These are phyloP conservation scores for Eurotiales sp. DNA, from an alignment of 2,329 filamentous ascomycete species.

Conservation along the genomic window DNA sequence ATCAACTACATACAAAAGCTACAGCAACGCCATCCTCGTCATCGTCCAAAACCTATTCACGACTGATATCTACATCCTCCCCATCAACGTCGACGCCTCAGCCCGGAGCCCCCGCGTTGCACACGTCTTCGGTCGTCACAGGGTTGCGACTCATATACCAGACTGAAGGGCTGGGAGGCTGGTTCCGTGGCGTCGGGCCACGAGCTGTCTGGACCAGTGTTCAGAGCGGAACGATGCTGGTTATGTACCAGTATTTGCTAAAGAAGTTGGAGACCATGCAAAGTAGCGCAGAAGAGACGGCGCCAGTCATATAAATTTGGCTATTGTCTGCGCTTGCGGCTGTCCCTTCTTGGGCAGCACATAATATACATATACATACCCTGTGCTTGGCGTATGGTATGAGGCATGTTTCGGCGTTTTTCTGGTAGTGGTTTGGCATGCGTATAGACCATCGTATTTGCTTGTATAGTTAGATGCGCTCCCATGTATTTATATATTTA, in stretches of 20 bases:
- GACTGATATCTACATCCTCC: slow-evolving; percentile 83
- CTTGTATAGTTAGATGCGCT: not conserved
- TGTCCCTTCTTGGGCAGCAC: not conserved
- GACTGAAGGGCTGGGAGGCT: slow-evolving; percentile 81
- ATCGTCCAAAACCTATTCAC: slow-evolving; percentile 52
- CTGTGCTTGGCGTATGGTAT: slow-evolving; percentile 3
- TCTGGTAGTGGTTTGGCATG: slow-evolving; percentile 1
- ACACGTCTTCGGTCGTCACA: slow-evolving; percentile 84
- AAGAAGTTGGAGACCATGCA: slow-evolving; percentile 65
- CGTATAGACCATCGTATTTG: not conserved
- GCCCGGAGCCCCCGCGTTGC: slow-evolving; percentile 73
- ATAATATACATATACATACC: slow-evolving; percentile 3
- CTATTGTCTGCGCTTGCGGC: no score
- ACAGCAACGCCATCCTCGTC: slow-evolving; percentile 16
- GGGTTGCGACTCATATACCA: slow-evolving; percentile 85
- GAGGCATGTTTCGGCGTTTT: slow-evolving; percentile 16
- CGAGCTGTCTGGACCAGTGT: slow-evolving; percentile 95
- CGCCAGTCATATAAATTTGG: slow-evolving; percentile 3
- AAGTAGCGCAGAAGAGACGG: slow-evolving; percentile 4
- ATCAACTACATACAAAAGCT: not conserved
- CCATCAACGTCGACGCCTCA: slow-evolving; percentile 77
- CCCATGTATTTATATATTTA: not conserved
- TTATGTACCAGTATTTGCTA: slow-evolving; percentile 85
- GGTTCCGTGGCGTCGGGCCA: slow-evolving; percentile 92
- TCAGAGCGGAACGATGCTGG: slow-evolving; percentile 94